Conservation (phyloP, 1,284 basidiomycete genomes). For the Boletellus sp. region DNA sequence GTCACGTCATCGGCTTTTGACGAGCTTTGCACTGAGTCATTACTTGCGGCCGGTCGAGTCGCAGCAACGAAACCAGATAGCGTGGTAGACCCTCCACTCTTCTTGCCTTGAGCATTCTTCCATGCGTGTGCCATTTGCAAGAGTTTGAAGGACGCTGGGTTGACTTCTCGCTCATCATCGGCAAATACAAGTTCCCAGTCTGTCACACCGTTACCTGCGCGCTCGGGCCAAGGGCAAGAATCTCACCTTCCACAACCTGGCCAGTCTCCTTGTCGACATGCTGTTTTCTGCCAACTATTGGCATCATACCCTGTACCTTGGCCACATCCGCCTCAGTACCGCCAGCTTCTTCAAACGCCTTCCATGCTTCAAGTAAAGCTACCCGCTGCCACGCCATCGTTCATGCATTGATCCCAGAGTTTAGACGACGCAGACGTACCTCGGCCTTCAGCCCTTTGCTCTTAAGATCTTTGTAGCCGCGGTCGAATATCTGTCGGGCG, state of each 20-base stretch:
- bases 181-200: conserved; percentile 94
- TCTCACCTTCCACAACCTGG: conserved; percentile 80
- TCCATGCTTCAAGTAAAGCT: conserved; percentile 89
- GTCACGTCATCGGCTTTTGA: conserved; percentile 13
- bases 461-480: conserved; percentile 86
- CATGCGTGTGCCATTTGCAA: conserved; percentile 91
- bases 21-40: conserved; percentile 7
- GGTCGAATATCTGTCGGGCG: conserved; percentile 78
- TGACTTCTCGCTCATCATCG: conserved; percentile 90
- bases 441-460: conserved; percentile 81
- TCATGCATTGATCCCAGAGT: neutral
- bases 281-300: conserved; percentile 83
- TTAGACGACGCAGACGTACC: conserved; percentile 42
- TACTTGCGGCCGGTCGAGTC: conserved; percentile 18
- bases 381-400: conserved; percentile 57
- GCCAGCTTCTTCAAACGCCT: conserved; percentile 80
- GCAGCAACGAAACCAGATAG: conserved; percentile 47
- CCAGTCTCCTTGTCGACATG: conserved; percentile 81
- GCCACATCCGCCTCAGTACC: conserved; percentile 67
- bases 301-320: conserved; percentile 87
- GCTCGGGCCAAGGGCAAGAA: conserved; percentile 1
- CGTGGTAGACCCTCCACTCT: conserved; percentile 28
- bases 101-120: conserved; percentile 54
- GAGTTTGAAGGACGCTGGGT: conserved; percentile 91
- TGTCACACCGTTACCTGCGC: conserved; percentile 29